Evolutionary conservation across 306 rosid genomes (phyloP).

Genomic region (Casuarina glauca): DNA sequence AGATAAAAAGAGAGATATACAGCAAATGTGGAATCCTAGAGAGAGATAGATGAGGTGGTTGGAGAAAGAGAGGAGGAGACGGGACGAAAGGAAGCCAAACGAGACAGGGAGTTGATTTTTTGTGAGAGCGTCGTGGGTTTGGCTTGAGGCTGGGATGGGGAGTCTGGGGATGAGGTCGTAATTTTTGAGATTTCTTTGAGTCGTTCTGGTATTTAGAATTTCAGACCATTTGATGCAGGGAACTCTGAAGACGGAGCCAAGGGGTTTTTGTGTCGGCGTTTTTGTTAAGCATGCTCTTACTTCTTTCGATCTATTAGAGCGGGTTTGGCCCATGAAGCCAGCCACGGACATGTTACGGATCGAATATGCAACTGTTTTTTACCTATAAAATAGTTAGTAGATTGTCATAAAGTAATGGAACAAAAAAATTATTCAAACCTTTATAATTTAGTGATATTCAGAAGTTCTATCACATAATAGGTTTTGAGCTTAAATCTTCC

Average conservation of each 20-base stretch:
- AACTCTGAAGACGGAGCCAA: neutral
- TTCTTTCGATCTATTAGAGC: neutral
- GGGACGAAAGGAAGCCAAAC: neutral
- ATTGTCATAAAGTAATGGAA: too few relatives aligned
- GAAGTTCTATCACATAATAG: too few relatives aligned
- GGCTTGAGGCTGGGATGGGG: slow-evolving; percentile 27
- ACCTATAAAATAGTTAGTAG: too few relatives aligned
- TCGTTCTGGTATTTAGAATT: neutral
- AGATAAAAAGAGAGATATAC: neutral
- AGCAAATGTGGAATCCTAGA: slow-evolving; percentile 28
- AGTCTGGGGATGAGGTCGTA: slow-evolving; percentile 39
- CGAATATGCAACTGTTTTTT: too few relatives aligned
- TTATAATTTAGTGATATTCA: too few relatives aligned
- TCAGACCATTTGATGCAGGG: neutral
- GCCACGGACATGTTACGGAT: too few relatives aligned
- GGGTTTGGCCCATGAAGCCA: neutral
- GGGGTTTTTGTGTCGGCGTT: neutral
- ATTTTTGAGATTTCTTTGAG: slow-evolving; percentile 15
- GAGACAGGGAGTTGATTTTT: slow-evolving; percentile 41
- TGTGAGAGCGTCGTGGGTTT: slow-evolving; percentile 33
- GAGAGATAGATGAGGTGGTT: slow-evolving; percentile 47
- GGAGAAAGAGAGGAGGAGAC: slow-evolving; percentile 14
- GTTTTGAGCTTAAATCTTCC: too few relatives aligned
- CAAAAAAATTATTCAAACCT: too few relatives aligned
- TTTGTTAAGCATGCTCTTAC: neutral